Conservation (phyloP, 1,284 basidiomycete species). For the Marasmius sp. region DNA sequence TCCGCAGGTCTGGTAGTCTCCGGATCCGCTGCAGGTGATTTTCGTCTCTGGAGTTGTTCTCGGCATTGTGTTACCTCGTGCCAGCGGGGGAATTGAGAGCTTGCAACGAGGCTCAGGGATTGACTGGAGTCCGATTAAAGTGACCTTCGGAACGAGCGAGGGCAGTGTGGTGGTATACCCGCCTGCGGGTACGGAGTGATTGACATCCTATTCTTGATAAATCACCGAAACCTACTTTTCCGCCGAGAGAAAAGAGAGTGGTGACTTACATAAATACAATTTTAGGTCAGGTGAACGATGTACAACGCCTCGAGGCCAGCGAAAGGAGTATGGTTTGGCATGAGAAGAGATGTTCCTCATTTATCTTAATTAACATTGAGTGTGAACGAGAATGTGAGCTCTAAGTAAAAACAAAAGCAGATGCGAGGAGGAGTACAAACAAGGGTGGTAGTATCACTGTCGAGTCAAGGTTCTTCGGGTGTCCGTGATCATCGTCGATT, state of each 20-base stretch:
- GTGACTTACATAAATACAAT: neutral
- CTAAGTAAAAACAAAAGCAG: neutral
- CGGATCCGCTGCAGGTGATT: no score
- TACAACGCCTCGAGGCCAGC: neutral
- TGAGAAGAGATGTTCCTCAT: neutral
- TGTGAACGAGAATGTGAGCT: neutral
- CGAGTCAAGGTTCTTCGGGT: neutral
- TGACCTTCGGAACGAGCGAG: no score
- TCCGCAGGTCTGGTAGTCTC: no score
- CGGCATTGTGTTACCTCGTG: no score
- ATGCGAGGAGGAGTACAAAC: neutral
- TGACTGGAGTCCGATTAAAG: no score
- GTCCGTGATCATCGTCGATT: constrained; percentile 2
- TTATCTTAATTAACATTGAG: neutral
- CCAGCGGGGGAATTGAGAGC: no score
- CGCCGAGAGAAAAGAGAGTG: neutral
- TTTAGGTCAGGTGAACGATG: neutral
- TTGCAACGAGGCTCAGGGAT: no score
- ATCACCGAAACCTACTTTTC: neutral
- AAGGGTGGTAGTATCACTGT: neutral
- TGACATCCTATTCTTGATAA: neutral
- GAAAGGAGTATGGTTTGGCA: neutral
- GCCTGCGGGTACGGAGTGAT: neutral
- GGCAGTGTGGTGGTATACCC: no score
- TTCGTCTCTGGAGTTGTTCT: no score